Conservation (phyloP, 345 rosid genomes). For the Eucalyptus grandis region DNA sequence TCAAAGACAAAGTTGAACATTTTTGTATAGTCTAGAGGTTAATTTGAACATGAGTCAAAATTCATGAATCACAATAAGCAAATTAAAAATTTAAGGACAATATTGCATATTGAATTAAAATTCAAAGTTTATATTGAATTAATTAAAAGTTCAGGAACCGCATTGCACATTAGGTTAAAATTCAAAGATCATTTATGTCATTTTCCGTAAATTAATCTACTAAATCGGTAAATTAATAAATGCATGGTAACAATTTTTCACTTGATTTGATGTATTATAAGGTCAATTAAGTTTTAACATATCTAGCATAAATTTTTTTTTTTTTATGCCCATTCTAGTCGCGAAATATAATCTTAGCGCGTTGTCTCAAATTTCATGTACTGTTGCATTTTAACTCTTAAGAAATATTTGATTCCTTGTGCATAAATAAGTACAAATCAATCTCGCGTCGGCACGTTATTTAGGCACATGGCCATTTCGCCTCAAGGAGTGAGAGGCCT, state of each 20-base stretch:
- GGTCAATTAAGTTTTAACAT: neutral
- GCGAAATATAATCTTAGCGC: neutral
- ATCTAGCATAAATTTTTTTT: neutral
- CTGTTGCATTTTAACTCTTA: neutral
- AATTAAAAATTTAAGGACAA: too few species aligned
- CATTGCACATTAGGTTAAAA: neutral
- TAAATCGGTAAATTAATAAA: too few species aligned
- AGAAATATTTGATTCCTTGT: neutral
- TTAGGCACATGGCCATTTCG: neutral
- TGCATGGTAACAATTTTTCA: neutral
- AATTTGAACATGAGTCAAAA: neutral
- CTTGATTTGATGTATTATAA: neutral
- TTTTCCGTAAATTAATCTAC: too few species aligned
- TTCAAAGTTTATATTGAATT: too few species aligned
- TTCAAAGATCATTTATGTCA: too few species aligned
- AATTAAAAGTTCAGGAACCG: too few species aligned
- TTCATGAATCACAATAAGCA: neutral
- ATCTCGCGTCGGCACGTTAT: neutral
- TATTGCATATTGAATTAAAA: too few species aligned
- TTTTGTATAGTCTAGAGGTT: too few species aligned
- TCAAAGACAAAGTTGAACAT: fast-evolving
- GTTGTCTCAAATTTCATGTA: neutral
- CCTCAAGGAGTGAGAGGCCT: too few species aligned
- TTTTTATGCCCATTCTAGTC: neutral
- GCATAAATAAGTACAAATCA: neutral